These are phyloP conservation scores for Ustilago curta DNA, from an alignment of 1,284 basidiomycete genomes.

Conservation along the genomic window DNA sequence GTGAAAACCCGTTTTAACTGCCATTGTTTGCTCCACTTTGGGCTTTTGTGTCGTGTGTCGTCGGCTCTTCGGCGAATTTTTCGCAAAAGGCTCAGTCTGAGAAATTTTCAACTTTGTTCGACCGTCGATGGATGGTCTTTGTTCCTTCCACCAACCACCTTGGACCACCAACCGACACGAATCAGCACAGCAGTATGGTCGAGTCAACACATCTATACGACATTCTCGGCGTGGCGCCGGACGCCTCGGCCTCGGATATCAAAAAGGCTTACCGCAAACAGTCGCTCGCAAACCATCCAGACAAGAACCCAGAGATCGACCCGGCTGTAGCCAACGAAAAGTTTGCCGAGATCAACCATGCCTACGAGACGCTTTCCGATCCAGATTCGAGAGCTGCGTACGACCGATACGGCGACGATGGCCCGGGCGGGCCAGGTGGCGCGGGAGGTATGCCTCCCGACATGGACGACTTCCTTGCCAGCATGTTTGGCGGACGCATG, in stretches of 20 bases:
- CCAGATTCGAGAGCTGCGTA: slow-evolving; percentile 60
- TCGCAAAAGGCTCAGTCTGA: slow-evolving; percentile 7
- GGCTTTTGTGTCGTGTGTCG: slow-evolving; percentile 3
- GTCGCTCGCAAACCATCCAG: slow-evolving; percentile 64
- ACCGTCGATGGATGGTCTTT: slow-evolving; percentile 5
- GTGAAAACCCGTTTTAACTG: too few relatives aligned
- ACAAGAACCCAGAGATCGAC: slow-evolving; percentile 64
- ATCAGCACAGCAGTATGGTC: slow-evolving; percentile 25
- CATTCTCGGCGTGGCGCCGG: slow-evolving; percentile 76
- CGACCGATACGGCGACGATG: slow-evolving; percentile 63
- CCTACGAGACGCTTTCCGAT: slow-evolving; percentile 66
- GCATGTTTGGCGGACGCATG: slow-evolving; percentile 65
- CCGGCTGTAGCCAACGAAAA: slow-evolving; percentile 59
- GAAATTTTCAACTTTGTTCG: slow-evolving; percentile 13
- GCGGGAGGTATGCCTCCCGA: slow-evolving; percentile 50
- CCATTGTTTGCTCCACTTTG: slow-evolving; percentile 1
- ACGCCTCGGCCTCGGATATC: slow-evolving; percentile 84
- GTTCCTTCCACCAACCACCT: slow-evolving; percentile 4
- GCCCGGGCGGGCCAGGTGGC: slow-evolving; percentile 37
- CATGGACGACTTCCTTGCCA: slow-evolving; percentile 62
- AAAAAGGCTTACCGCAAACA: slow-evolving; percentile 76
- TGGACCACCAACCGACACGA: background rate
- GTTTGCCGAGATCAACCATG: slow-evolving; percentile 65
- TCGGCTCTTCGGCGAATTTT: background rate
- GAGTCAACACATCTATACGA: slow-evolving; percentile 60